phyloP scores from a whole-genome alignment of 2,329 filamentous ascomycete species.

The Aspergillus terreus region DNA sequence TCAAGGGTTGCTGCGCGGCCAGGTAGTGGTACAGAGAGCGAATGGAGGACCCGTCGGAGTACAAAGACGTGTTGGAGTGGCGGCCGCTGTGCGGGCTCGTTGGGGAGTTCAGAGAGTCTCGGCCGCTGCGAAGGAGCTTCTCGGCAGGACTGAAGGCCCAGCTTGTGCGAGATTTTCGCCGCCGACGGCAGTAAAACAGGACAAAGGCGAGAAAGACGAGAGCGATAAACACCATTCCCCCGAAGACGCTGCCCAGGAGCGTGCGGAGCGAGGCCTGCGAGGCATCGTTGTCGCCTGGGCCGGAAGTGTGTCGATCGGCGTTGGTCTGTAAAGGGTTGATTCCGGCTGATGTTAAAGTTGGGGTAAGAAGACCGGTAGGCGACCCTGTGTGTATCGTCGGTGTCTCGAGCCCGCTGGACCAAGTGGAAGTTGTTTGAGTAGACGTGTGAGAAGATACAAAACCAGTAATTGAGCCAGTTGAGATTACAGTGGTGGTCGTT shows the following conservation, averaged over 20 bases:
- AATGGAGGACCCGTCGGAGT: slow-evolving; percentile 8
- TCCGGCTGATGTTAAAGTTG: slow-evolving; percentile 2
- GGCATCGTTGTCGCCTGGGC: slow-evolving; percentile 1
- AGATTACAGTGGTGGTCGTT: not conserved
- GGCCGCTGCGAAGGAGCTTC: slow-evolving; percentile 13
- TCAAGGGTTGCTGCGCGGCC: not conserved
- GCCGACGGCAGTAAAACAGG: slow-evolving; percentile 21
- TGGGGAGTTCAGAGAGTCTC: slow-evolving; percentile 13
- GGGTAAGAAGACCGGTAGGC: not conserved
- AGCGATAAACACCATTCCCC: slow-evolving; percentile 21
- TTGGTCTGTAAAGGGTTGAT: slow-evolving; percentile 2
- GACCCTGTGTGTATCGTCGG: not conserved
- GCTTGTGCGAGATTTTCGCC: slow-evolving; percentile 7
- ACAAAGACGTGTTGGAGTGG: slow-evolving; percentile 9
- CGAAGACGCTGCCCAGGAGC: slow-evolving; percentile 28
- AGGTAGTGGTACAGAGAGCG: slow-evolving; percentile 9
- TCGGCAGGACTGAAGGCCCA: slow-evolving; percentile 13
- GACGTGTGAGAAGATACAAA: too few relatives aligned
- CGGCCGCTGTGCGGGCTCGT: slow-evolving; percentile 14
- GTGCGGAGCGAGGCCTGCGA: slow-evolving; percentile 12
- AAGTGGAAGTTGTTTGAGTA: too few relatives aligned
- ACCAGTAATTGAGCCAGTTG: not conserved
- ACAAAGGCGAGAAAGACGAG: slow-evolving; percentile 22
- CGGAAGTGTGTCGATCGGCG: not conserved
- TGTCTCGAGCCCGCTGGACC: not conserved